Evolutionary conservation across 805 yeast species (phyloP).

Genomic region (Yarrowia sp.): DNA sequence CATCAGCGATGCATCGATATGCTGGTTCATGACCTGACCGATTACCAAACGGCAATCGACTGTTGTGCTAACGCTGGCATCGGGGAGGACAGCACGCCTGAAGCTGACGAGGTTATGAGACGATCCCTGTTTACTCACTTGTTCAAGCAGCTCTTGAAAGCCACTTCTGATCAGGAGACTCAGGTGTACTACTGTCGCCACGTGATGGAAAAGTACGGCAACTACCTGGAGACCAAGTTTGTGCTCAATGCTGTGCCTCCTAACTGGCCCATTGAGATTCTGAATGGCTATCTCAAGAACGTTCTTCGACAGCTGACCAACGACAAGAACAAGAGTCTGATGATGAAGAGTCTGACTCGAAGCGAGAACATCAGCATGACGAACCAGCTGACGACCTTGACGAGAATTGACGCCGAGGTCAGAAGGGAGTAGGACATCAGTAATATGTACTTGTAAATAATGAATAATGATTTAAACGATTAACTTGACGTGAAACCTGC

Average conservation of each 20-base stretch:
- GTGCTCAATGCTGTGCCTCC: conserved; percentile 37
- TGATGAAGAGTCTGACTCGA: conserved; percentile 31
- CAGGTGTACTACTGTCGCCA: conserved; percentile 33
- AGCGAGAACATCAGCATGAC: conserved; percentile 29
- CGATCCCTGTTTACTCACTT: conserved; percentile 33
- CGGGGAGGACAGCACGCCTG: conserved; percentile 2
- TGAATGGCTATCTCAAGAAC: conserved; percentile 33
- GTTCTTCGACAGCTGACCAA: conserved; percentile 28
- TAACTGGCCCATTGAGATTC: conserved; percentile 38
- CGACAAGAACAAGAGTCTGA: conserved; percentile 31
- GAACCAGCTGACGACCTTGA: conserved; percentile 26
- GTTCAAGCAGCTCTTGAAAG: conserved; percentile 34
- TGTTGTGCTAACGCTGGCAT: conserved; percentile 37
- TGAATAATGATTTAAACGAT: neutral
- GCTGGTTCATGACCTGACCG: conserved; percentile 38
- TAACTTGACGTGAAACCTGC: no score
- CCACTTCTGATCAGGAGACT: conserved; percentile 29
- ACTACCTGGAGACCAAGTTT: conserved; percentile 34
- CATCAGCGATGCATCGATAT: conserved; percentile 39
- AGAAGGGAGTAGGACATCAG: neutral
- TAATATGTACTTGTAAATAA: neutral
- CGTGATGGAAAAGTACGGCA: conserved; percentile 37
- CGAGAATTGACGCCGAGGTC: neutral
- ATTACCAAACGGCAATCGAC: conserved; percentile 39
- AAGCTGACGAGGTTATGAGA: conserved; percentile 26